phyloP scores from a whole-genome alignment of 1,139 yeast genomes.

The Taphrina wiesneri region DNA sequence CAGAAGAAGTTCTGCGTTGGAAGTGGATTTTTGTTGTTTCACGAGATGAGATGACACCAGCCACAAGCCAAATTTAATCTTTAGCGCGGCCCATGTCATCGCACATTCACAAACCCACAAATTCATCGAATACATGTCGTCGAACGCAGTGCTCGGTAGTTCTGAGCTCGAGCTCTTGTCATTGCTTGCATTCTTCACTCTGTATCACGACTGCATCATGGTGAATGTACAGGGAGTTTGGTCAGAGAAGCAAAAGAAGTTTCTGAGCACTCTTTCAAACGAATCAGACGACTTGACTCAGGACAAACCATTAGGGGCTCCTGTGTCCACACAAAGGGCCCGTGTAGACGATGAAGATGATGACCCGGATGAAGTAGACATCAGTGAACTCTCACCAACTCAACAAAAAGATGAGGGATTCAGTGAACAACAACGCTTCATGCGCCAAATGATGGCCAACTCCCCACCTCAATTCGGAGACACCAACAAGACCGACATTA shows the following conservation, averaged over 20 bases:
- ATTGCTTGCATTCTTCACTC: not conserved
- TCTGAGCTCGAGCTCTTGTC: too few species aligned
- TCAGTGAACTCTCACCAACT: not conserved
- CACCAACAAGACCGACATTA: not conserved
- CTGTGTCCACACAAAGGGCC: not conserved
- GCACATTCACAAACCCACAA: not conserved
- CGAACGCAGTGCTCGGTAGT: too few species aligned
- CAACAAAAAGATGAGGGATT: not conserved
- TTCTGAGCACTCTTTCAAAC: constrained; percentile 4
- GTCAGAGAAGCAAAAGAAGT: constrained; percentile 14
- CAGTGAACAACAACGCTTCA: not conserved
- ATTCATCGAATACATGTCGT: not conserved
- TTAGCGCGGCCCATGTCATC: not conserved
- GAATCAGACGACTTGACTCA: not conserved
- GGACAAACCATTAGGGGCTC: not conserved
- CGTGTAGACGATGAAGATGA: constrained; percentile 1
- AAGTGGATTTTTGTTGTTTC: too few species aligned
- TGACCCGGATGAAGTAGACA: constrained; percentile 21
- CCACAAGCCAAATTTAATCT: not conserved
- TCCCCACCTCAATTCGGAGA: not conserved
- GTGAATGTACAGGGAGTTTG: not conserved
- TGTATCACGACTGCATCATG: not conserved
- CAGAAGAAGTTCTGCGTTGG: too few species aligned
- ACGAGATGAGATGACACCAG: not conserved
- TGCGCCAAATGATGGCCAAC: constrained; percentile 5